These are phyloP conservation scores for Spinellus fusiger DNA, from an alignment of 192 early-diverging fungal genomes.

Conservation along the genomic window DNA sequence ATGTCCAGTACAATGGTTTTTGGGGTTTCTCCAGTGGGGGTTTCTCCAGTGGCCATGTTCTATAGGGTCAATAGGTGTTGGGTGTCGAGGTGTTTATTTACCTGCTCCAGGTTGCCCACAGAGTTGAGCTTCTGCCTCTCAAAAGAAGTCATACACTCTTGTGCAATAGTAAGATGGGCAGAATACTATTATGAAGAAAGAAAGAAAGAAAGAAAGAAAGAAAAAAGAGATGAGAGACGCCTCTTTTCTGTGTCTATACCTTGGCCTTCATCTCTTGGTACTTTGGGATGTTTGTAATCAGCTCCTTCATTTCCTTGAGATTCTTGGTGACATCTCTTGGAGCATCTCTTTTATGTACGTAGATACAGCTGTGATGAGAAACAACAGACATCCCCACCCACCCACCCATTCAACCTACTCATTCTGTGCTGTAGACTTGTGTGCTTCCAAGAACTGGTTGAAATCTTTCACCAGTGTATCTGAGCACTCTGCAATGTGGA, in stretches of 20 bases:
- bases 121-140: slow-evolving; percentile 59
- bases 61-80: too few relatives aligned
- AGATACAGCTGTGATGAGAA: not conserved
- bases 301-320: slow-evolving; percentile 83
- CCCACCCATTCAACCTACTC: not conserved
- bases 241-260: slow-evolving; percentile 1
- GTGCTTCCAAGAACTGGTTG: slow-evolving; percentile 72
- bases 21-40: slow-evolving; percentile 56
- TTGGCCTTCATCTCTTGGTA: slow-evolving; percentile 80
- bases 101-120: slow-evolving; percentile 72
- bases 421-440: slow-evolving; percentile 41
- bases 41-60: slow-evolving; percentile 79
- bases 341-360: not conserved
- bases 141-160: slow-evolving; percentile 77
- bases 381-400: not conserved
- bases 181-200: slow-evolving; percentile 47
- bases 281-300: slow-evolving; percentile 75
- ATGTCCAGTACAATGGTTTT: slow-evolving; percentile 73
- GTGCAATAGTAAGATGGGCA: slow-evolving; percentile 77
- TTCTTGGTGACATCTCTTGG: slow-evolving; percentile 50
- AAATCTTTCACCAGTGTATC: slow-evolving; percentile 66
- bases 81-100: too few relatives aligned
- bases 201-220: not conserved
- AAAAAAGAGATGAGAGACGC: not conserved
- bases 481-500: slow-evolving; percentile 77